These are phyloP conservation scores for Geoglossum cookeanum DNA, from an alignment of 2,329 filamentous ascomycete species.

Conservation along the genomic window DNA sequence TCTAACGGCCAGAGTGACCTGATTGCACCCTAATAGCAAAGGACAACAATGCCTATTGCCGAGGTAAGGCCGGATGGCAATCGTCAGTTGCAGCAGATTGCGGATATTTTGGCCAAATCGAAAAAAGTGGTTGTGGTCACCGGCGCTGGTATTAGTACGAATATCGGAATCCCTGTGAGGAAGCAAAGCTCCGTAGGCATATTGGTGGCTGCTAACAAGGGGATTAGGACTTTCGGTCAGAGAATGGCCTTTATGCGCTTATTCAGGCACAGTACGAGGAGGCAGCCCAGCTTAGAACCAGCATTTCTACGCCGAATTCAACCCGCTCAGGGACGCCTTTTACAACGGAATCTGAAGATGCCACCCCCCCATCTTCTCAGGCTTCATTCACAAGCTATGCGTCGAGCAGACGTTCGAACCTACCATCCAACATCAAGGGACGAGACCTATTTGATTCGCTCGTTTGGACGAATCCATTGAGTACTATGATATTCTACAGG, in stretches of 20 bases:
- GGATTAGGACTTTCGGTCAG: conserved; percentile 47
- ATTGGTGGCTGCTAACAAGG: neutral
- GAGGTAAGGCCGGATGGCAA: conserved; percentile 23
- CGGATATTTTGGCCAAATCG: conserved; percentile 42
- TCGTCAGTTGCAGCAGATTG: conserved; percentile 42
- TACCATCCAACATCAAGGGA: conserved; percentile 37
- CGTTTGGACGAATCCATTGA: conserved; percentile 43
- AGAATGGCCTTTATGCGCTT: conserved; percentile 52
- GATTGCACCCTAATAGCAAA: neutral
- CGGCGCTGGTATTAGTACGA: conserved; percentile 56
- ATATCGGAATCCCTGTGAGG: conserved; percentile 53
- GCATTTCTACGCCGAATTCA: neutral
- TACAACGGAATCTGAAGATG: neutral
- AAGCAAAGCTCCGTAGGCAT: neutral
- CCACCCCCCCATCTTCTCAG: neutral
- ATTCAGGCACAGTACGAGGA: conserved; percentile 49
- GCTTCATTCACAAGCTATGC: neutral
- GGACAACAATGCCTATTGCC: conserved; percentile 12
- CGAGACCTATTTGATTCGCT: conserved; percentile 54
- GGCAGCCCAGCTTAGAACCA: conserved; percentile 12
- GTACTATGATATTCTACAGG: conserved; percentile 52
- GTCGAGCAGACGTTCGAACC: conserved; percentile 7
- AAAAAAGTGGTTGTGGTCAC: conserved; percentile 54
- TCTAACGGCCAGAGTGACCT: neutral
- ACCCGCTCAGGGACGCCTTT: neutral